Conservation (phyloP, 2,329 filamentous ascomycete genomes). For the Madurella mycetomatis region DNA sequence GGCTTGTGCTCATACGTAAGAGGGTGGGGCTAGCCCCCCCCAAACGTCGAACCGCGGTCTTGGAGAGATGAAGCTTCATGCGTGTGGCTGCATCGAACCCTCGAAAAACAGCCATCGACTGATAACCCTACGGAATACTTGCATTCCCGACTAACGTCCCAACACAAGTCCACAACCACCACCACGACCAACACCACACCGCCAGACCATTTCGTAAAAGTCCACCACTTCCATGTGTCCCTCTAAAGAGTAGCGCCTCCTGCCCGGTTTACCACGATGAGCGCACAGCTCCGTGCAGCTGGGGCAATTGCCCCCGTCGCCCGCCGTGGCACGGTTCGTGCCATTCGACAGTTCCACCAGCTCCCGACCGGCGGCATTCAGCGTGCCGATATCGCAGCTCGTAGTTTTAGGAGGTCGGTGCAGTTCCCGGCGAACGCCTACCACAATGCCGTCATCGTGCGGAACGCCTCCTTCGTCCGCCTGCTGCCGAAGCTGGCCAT, state of each 20-base stretch:
- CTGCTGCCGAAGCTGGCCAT: constrained; percentile 81
- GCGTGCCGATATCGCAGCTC: constrained; percentile 58
- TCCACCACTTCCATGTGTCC: neutral
- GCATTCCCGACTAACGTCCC: neutral
- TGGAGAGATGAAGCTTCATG: no score
- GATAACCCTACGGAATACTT: no score
- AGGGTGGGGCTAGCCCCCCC: no score
- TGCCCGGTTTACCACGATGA: constrained; percentile 47
- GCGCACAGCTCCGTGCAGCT: constrained; percentile 70
- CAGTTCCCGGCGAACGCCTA: constrained; percentile 81
- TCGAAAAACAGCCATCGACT: no score
- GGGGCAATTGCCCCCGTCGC: constrained; percentile 60
- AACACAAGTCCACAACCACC: no score
- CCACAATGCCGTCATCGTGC: constrained; percentile 67
- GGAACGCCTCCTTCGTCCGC: constrained; percentile 61
- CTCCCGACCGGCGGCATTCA: constrained; percentile 66
- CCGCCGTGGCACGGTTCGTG: constrained; percentile 53
- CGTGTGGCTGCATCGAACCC: no score
- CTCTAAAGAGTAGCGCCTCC: constrained; percentile 16
- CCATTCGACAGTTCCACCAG: constrained; percentile 61
- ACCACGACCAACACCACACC: neutral
- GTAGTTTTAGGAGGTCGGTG: constrained; percentile 57
- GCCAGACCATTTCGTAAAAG: neutral
- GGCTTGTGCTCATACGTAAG: no score
- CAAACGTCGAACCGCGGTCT: no score